Evolutionary conservation across 805 yeast genomes (phyloP).

Genomic region (Gaillardinia entomophila): DNA sequence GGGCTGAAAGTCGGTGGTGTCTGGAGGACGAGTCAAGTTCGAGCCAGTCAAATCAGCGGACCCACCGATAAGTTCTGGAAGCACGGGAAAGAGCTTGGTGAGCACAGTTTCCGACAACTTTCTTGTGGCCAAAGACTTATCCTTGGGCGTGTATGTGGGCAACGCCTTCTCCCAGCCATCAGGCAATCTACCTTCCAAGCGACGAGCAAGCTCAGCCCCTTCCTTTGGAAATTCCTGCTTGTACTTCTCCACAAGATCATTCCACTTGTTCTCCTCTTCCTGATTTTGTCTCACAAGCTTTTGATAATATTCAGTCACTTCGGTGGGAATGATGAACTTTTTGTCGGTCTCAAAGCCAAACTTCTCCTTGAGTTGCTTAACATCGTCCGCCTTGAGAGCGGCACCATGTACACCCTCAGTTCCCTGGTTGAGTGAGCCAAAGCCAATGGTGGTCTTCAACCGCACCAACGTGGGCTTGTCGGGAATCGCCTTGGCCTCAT

Average conservation of each 20-base stretch:
- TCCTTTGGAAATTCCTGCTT: slow-evolving; percentile 8
- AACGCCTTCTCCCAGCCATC: slow-evolving; percentile 10
- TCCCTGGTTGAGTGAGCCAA: slow-evolving; percentile 14
- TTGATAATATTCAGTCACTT: slow-evolving; percentile 12
- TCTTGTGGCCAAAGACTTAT: slow-evolving; percentile 17
- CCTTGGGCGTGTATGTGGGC: slow-evolving; percentile 15
- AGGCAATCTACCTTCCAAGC: slow-evolving; percentile 13
- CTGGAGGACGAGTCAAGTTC: slow-evolving; percentile 14
- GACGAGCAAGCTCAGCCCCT: slow-evolving; percentile 11
- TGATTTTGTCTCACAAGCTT: slow-evolving; percentile 43
- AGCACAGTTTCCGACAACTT: slow-evolving; percentile 16
- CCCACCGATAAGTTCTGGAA: slow-evolving; percentile 15
- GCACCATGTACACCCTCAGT: slow-evolving; percentile 17
- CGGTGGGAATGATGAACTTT: slow-evolving; percentile 12
- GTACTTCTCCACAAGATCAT: slow-evolving; percentile 9
- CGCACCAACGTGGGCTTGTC: slow-evolving; percentile 15
- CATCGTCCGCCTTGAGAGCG: slow-evolving; percentile 17
- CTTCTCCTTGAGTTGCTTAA: slow-evolving; percentile 16
- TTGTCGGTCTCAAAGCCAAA: slow-evolving; percentile 13
- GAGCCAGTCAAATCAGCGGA: slow-evolving; percentile 18
- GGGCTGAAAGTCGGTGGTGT: slow-evolving; percentile 14
- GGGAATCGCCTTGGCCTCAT: slow-evolving; percentile 11
- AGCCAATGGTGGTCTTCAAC: slow-evolving; percentile 15
- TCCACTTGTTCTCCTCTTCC: slow-evolving; percentile 44
- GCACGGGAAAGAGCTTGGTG: slow-evolving; percentile 8